Percentiles rank a stretch among this genome's conserved stretches.
Conservation (phyloP, 208 protist genomes). For the Leishmania amazonensis region DNA sequence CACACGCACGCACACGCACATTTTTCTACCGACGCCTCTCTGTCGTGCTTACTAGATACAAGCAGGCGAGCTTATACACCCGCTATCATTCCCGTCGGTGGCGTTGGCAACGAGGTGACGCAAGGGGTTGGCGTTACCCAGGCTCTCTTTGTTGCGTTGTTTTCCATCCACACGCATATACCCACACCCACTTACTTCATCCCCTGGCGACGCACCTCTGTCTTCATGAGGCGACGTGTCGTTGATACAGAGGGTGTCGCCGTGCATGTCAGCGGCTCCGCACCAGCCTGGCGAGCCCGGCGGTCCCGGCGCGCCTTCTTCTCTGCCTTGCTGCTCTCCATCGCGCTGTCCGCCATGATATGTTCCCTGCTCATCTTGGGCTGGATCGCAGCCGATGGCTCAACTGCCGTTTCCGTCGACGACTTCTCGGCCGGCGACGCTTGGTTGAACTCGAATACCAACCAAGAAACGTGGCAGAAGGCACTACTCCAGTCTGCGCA, state of each 20-base stretch:
- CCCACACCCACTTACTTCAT: neutral
- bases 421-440: neutral
- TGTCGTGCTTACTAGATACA: constrained; percentile 5
- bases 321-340: neutral
- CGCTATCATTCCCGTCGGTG: neutral
- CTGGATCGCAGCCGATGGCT: neutral
- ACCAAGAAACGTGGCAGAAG: constrained; percentile 7
- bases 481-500: constrained; percentile 4
- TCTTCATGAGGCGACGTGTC: constrained; percentile 8
- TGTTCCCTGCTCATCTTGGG: constrained; percentile 6
- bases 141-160: neutral
- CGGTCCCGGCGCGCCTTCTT: neutral
- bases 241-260: neutral
- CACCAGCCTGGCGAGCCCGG: neutral
- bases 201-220: neutral
- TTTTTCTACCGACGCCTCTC: constrained; percentile 7
- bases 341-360: constrained; percentile 14
- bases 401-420: neutral
- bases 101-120: neutral
- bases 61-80: neutral
- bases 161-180: neutral
- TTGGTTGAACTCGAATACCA: constrained; percentile 9
- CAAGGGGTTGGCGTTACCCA: neutral
- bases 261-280: neutral
- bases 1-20: neutral